Conservation (phyloP, 2,329 filamentous ascomycete species). For the Drechslera avenae region DNA sequence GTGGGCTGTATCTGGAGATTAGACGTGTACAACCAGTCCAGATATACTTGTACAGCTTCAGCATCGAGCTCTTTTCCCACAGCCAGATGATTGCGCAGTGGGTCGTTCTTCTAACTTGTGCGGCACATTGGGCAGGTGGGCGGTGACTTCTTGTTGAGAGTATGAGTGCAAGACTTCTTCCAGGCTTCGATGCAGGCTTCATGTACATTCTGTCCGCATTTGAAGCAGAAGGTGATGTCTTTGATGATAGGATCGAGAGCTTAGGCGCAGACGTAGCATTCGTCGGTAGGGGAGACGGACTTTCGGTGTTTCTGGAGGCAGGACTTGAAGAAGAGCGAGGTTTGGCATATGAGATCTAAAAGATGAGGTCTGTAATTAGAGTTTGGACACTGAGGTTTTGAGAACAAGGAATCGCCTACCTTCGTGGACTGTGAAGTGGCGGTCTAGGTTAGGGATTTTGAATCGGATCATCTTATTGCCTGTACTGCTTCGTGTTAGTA, state of each 20-base stretch:
- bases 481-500: conserved; percentile 2
- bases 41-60: conserved; percentile 13
- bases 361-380: background rate
- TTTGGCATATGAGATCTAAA: conserved; percentile 25
- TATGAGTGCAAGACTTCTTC: background rate
- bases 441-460: conserved; percentile 7
- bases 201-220: conserved; percentile 28
- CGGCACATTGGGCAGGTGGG: conserved; percentile 25
- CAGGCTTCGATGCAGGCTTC: conserved; percentile 15
- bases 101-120: conserved; percentile 9
- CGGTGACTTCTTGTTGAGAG: background rate
- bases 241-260: conserved; percentile 2
- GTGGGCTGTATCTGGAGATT: background rate
- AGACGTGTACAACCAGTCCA: conserved; percentile 22
- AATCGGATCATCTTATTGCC: conserved; percentile 13
- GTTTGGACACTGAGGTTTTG: background rate
- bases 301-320: conserved; percentile 23
- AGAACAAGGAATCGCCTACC: background rate
- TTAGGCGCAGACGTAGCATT: conserved; percentile 28
- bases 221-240: conserved; percentile 23
- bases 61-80: conserved; percentile 2
- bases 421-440: conserved; percentile 25
- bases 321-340: conserved; percentile 20
- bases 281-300: conserved; percentile 5
- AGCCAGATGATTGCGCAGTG: background rate